phyloP scores from a whole-genome alignment of 2,329 filamentous ascomycete species.

The Biscogniauxia marginata region DNA sequence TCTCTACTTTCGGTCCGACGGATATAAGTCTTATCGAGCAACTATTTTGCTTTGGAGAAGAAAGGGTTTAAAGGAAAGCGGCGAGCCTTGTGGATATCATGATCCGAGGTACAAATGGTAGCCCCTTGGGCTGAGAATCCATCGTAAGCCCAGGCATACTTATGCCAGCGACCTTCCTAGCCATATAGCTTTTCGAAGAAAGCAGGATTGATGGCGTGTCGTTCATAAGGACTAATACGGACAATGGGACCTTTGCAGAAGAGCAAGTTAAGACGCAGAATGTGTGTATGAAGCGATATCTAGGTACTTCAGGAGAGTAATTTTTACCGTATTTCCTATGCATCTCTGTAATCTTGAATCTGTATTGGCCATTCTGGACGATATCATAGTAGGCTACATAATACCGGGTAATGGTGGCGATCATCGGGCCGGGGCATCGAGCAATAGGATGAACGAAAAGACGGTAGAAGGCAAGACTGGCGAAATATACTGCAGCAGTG shows the following conservation, averaged over 20 bases:
- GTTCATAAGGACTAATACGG: constrained; percentile 1
- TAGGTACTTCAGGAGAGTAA: no score
- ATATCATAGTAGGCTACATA: no score
- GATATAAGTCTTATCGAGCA: background rate
- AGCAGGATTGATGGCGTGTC: constrained; percentile 1
- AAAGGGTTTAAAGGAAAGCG: constrained; percentile 1
- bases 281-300: no score
- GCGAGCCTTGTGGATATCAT: background rate
- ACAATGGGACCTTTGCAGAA: constrained; percentile 1
- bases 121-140: background rate
- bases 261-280: no score
- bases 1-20: background rate
- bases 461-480: no score
- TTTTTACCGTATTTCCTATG: no score
- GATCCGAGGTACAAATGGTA: background rate
- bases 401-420: no score
- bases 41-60: constrained; percentile 4
- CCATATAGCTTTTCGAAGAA: constrained; percentile 3
- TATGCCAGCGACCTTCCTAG: constrained; percentile 2
- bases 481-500: no score
- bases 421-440: no score
- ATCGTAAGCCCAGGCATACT: constrained; percentile 2
- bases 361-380: no score
- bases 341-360: no score
- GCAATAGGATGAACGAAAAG: no score